A percentile compares a stretch with the other conserved stretches of the same genome.
phyloP scores from a whole-genome alignment of 2,329 filamentous ascomycete genomes.

The Fusarium vanettenii region DNA sequence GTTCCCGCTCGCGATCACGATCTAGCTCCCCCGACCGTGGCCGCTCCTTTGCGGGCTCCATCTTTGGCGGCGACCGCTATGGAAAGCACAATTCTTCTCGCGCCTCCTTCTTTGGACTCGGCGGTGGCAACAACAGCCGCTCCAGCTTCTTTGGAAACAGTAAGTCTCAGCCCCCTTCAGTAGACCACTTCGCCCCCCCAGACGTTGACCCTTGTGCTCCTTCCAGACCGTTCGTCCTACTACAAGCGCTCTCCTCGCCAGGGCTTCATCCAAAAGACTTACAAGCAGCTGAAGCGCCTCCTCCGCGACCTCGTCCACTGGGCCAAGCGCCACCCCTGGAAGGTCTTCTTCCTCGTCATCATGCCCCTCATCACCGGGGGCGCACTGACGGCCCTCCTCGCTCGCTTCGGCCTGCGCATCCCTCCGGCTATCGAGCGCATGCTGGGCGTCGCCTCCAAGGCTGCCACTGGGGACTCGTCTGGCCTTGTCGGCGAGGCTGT shows the following conservation, averaged over 20 bases:
- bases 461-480: constrained; percentile 59
- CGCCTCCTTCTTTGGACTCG: constrained; percentile 60
- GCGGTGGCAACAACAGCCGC: constrained; percentile 54
- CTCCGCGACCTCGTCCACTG: constrained; percentile 85
- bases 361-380: constrained; percentile 90
- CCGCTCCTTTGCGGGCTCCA: constrained; percentile 48
- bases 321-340: constrained; percentile 84
- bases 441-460: constrained; percentile 64
- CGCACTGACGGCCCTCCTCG: constrained; percentile 80
- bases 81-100: constrained; percentile 56
- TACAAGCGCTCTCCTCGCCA: constrained; percentile 86
- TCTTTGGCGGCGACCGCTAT: constrained; percentile 50
- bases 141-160: constrained; percentile 60
- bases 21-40: constrained; percentile 49
- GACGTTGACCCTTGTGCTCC: constrained; percentile 1
- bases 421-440: constrained; percentile 72
- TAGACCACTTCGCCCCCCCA: neutral
- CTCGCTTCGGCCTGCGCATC: constrained; percentile 81
- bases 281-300: constrained; percentile 81
- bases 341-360: constrained; percentile 87
- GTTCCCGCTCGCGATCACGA: constrained; percentile 53
- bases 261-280: constrained; percentile 79
- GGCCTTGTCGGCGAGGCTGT: constrained; percentile 67
- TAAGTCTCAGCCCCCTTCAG: constrained; percentile 38
- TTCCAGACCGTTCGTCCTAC: constrained; percentile 67